phyloP scores from a whole-genome alignment of 2,329 filamentous ascomycete species.

The Ascosphaera apis region DNA sequence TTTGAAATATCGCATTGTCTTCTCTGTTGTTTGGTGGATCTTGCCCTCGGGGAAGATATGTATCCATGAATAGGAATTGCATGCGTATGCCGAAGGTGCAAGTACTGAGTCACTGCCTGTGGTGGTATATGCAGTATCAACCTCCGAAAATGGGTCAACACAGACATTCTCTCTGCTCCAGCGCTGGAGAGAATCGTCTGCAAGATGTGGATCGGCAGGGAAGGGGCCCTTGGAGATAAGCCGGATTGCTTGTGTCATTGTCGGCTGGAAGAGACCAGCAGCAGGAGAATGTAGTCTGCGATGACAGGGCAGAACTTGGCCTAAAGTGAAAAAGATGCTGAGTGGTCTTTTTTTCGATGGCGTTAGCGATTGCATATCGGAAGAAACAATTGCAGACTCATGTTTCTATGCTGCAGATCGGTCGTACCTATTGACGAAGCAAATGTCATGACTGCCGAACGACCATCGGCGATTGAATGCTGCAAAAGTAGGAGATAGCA shows the following conservation, averaged over 20 bases:
- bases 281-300: constrained; percentile 52
- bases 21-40: constrained; percentile 64
- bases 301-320: constrained; percentile 79
- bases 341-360: constrained; percentile 29
- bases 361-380: background rate
- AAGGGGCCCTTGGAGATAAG: constrained; percentile 50
- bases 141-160: constrained; percentile 24
- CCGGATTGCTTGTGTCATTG: constrained; percentile 63
- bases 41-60: constrained; percentile 93
- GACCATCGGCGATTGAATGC: constrained; percentile 56
- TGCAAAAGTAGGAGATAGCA: constrained; percentile 44
- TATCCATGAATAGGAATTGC: constrained; percentile 57
- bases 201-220: constrained; percentile 23
- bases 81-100: constrained; percentile 47
- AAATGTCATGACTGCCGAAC: constrained; percentile 84
- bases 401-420: background rate
- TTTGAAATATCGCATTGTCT: constrained; percentile 86
- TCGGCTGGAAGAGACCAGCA: constrained; percentile 78
- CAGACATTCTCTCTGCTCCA: constrained; percentile 20
- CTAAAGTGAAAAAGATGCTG: constrained; percentile 60
- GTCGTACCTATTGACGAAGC: constrained; percentile 60
- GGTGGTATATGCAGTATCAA: constrained; percentile 18
- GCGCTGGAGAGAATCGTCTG: constrained; percentile 13
- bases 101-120: constrained; percentile 28
- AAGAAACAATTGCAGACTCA: background rate